Percentiles rank a stretch among this genome's conserved stretches.
Conservation (phyloP, 2,329 filamentous ascomycete genomes). For the Ophiocordyceps robertsii region DNA sequence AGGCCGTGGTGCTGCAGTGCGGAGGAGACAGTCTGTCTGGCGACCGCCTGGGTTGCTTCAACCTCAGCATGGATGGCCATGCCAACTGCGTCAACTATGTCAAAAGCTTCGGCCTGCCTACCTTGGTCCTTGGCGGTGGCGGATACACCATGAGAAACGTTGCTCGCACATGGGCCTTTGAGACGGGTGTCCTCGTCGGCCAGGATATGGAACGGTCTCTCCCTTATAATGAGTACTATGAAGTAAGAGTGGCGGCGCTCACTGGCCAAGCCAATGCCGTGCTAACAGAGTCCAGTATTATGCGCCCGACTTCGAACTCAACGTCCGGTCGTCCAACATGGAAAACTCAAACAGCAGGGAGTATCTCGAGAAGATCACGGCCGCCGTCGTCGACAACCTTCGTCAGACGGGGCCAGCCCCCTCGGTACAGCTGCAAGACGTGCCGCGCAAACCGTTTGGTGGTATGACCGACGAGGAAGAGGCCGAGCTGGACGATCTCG, state of each 20-base stretch:
- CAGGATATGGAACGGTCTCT: slow-evolving; percentile 70
- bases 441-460: slow-evolving; percentile 46
- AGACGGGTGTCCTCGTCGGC: slow-evolving; percentile 81
- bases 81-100: slow-evolving; percentile 89
- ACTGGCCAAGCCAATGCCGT: neutral
- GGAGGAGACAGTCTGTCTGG: slow-evolving; percentile 91
- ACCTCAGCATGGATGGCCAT: slow-evolving; percentile 91
- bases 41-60: slow-evolving; percentile 91
- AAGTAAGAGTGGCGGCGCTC: slow-evolving; percentile 24
- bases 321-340: slow-evolving; percentile 78
- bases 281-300: slow-evolving; percentile 55
- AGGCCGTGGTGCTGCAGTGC: slow-evolving; percentile 90
- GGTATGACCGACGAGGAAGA: slow-evolving; percentile 56
- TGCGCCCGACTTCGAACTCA: slow-evolving; percentile 77
- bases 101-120: slow-evolving; percentile 71
- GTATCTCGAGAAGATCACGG: slow-evolving; percentile 71
- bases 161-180: slow-evolving; percentile 91
- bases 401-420: slow-evolving; percentile 75
- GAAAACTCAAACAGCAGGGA: slow-evolving; percentile 81
- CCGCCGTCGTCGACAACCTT: slow-evolving; percentile 73
- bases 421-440: slow-evolving; percentile 81
- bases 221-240: slow-evolving; percentile 94
- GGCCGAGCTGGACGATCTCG: slow-evolving; percentile 52
- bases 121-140: slow-evolving; percentile 87
- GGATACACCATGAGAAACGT: slow-evolving; percentile 98